A percentile compares a stretch with the other conserved stretches of the same genome.
These are phyloP conservation scores for Xylaria arbuscula DNA, from an alignment of 2,329 filamentous ascomycete species.

Conservation along the genomic window DNA sequence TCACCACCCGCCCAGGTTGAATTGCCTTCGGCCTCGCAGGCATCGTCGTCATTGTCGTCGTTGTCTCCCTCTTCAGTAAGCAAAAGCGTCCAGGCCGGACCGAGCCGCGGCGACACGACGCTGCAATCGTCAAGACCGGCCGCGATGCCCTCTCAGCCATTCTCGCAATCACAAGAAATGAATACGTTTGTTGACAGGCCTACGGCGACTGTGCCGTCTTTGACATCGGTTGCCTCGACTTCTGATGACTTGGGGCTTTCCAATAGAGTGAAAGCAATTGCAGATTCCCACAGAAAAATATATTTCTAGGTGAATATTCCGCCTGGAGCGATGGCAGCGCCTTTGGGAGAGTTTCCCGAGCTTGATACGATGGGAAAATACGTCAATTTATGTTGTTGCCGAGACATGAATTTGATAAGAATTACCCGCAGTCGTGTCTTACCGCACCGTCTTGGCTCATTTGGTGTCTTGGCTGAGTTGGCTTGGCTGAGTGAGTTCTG, in stretches of 20 bases:
- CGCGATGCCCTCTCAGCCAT: background rate
- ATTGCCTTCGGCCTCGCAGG: background rate
- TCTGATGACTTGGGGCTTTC: background rate
- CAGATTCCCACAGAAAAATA: background rate
- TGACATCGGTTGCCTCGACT: background rate
- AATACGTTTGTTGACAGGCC: background rate
- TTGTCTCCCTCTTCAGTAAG: background rate
- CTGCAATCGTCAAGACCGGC: background rate
- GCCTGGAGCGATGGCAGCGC: background rate
- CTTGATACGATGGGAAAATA: background rate
- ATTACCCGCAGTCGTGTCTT: background rate
- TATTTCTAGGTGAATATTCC: constrained; percentile 14
- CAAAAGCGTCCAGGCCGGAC: background rate
- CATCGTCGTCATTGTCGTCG: background rate
- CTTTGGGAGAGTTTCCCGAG: background rate
- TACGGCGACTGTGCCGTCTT: background rate
- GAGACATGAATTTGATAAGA: background rate
- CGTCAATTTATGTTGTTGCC: background rate
- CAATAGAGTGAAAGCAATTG: constrained; percentile 11
- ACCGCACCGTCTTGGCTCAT: background rate
- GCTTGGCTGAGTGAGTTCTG: too few relatives aligned
- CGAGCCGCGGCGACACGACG: background rate
- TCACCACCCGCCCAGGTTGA: background rate
- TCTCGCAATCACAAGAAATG: background rate
- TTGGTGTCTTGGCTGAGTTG: background rate